Base-by-base conservation (phyloP, 176 grass and related monocot species). In the Metroxylon sagu region DNA sequence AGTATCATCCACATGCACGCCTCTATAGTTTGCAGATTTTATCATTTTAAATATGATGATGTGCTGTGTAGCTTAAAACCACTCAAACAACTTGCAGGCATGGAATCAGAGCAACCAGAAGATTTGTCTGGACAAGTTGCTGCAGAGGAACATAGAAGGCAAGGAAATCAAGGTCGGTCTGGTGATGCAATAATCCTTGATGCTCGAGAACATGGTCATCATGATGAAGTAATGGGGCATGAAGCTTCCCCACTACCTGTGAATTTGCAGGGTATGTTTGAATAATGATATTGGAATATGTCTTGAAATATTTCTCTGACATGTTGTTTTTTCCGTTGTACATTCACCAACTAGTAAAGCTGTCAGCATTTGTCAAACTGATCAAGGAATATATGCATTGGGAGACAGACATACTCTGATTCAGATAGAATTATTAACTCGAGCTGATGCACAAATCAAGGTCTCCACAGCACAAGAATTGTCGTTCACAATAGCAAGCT, bases 121-220 rank as follows among this genome's bases (percentile, higher is more conserved):
- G 35, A 43, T 12, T 43, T 43, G 35, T 10, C 29, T 31, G 49
- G 54, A 59, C 12, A 29, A 61, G 27, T 64, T 62, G 6, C n/a
- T 35, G 17, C 39, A 54, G 57, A 43, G 26, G 25, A 49, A 55
- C 26, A 51, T n/a, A 59, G 14, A 18, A 69, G 53, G 59, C 74
- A 59, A 66, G 66, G 19, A 51, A 63, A 74, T 68, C 64, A 77
- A 48, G 64, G 57, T 63, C 26, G 60, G 31, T 30, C 53, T 2
- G 19, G 35, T 0, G 5, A 26, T 15, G 14, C 60, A 75, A 68
- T 23, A 23, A 23, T 62, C 64, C 65, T 69, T 7, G 61, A 67
- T 23, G 66, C 66, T 29, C 8, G 58, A 18, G 56, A 65, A 26
- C 60, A 52, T 16, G 28, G 54, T 48, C 54, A 58, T 26, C 18